Evolutionary conservation across 306 rosid species (phyloP), one percentile per base, ranked within the genome.

Genomic region (Cajanus cajan): DNA sequence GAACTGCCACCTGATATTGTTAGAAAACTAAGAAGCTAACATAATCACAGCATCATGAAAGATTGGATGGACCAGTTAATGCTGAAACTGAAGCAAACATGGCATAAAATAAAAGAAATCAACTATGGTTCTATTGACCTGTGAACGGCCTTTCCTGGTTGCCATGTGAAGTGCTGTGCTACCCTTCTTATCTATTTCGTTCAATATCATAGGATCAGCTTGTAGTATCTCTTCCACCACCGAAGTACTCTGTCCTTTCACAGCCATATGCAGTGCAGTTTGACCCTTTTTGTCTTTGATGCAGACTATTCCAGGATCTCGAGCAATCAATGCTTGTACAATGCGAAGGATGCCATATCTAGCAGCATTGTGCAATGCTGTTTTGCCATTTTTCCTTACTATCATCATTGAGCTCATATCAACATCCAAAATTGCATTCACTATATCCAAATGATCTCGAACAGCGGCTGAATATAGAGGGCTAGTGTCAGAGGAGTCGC

Each of bases 251-350:
- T 85, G 88, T 65, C 97, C 98, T 83, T 94, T 94, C 5, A 89
- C 97, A 54, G 98, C 97, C 98, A 94, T 94, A 79, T 94, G 98
- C 72, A 94, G 84, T 44, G 97, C 98, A 41, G 98, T 94, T 86
- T 94, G 98, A 40, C 92, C 91, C 76, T 94, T 94, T 81, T 82
- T 94, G 77, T 94, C 98, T 82, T 94, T 94, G 82, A 92, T 80
- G 39, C 85, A 50, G 39, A 92, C 91, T 67, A 94, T 88, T 74
- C 80, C 91, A 5, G 78, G 76, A 82, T 92, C 93, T 8, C 86
- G 90, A 1, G 82, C 86, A 43, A 92, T 78, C 69, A 94, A 93
- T 9, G 87, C 74, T 77, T 87, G 89, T 18, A 75, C 97, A n/a
- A 90, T 86, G 47, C 52, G 78, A 59, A 88, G 82, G 47, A 63